phyloP scores from a whole-genome alignment of 2,329 filamentous ascomycete species.

The Fusarium mangiferae region DNA sequence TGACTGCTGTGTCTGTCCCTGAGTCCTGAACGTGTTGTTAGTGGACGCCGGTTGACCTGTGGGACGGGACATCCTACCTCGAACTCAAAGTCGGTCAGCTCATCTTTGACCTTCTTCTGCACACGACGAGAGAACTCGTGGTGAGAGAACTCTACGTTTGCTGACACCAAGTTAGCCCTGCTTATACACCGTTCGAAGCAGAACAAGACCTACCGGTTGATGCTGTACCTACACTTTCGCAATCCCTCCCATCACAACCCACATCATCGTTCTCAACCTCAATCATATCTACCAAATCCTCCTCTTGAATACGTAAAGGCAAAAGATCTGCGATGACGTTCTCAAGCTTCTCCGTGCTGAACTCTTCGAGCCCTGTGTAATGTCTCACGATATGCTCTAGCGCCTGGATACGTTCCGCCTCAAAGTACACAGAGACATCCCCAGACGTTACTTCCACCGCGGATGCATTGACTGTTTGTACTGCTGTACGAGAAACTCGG shows the following conservation, averaged over 20 bases:
- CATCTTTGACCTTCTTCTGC: constrained; percentile 20
- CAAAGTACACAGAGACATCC: constrained; percentile 15
- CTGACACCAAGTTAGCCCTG: background rate
- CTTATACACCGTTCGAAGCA: background rate
- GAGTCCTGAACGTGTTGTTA: constrained; percentile 7
- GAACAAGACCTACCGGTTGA: background rate
- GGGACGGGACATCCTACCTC: background rate
- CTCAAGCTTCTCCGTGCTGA: constrained; percentile 12
- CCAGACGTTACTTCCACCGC: background rate
- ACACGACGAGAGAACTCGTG: constrained; percentile 16
- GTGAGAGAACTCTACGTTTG: constrained; percentile 25
- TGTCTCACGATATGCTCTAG: constrained; percentile 32
- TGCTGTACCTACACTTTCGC: background rate
- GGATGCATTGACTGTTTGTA: background rate
- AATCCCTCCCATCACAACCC: background rate
- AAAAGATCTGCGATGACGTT: background rate
- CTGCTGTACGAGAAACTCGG: background rate
- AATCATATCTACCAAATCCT: too few species aligned
- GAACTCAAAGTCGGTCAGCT: background rate
- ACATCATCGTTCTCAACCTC: background rate
- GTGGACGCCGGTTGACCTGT: background rate
- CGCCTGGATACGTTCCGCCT: constrained; percentile 28
- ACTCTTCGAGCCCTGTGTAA: constrained; percentile 30
- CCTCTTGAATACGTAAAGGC: background rate
- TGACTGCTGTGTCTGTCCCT: background rate